These are phyloP conservation scores for Candida sp. DNA, from an alignment of 1,139 yeast genomes.

Conservation along the genomic window DNA sequence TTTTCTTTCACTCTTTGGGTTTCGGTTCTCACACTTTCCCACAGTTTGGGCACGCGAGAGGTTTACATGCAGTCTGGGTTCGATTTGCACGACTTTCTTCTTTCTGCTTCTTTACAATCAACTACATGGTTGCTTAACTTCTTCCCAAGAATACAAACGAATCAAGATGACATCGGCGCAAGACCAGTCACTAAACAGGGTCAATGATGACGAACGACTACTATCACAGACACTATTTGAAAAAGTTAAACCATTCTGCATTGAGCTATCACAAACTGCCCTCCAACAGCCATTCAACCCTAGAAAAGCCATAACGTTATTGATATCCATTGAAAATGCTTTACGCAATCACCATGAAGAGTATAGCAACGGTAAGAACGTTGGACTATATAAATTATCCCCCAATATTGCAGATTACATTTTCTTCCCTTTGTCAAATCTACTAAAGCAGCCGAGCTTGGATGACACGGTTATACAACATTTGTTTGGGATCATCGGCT, in stretches of 20 bases:
- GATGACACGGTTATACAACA: conserved; percentile 22
- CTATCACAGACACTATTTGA: conserved; percentile 36
- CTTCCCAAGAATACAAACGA: neutral
- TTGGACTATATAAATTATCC: conserved; percentile 26
- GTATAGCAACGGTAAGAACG: conserved; percentile 10
- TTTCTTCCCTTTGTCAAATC: conserved; percentile 42
- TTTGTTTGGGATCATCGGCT: conserved; percentile 32
- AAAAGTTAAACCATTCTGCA: conserved; percentile 38
- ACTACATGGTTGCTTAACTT: neutral
- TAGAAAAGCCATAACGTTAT: conserved; percentile 11
- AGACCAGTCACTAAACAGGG: neutral
- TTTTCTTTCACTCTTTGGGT: neutral
- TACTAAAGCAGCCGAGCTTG: conserved; percentile 32
- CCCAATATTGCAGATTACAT: conserved; percentile 45
- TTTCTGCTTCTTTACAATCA: neutral
- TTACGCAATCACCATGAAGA: conserved; percentile 21
- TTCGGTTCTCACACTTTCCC: neutral
- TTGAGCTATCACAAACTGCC: conserved; percentile 29
- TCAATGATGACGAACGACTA: conserved; percentile 8
- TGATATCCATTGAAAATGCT: conserved; percentile 14
- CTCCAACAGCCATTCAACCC: conserved; percentile 16
- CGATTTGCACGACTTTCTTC: neutral
- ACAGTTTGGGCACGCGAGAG: neutral
- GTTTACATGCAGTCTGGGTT: neutral
- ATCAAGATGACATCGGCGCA: neutral